Evolutionary conservation across 306 rosid species (phyloP).

Genomic region (Pachyrhizus erosus): DNA sequence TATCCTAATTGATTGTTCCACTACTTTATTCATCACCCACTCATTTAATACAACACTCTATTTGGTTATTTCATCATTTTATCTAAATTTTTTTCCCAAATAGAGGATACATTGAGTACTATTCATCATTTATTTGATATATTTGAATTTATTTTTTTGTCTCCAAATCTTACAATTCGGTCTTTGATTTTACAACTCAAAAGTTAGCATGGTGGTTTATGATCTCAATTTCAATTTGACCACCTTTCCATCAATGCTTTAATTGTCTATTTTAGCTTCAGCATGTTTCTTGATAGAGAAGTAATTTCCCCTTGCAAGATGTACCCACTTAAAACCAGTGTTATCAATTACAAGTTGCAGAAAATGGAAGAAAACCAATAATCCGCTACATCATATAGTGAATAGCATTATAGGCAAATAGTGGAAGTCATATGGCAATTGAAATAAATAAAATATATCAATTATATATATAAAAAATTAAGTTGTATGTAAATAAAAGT

Average conservation of each 20-base stretch:
- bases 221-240: background rate
- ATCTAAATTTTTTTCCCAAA: background rate
- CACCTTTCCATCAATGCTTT: background rate
- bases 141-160: background rate
- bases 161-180: background rate
- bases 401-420: background rate
- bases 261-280: background rate
- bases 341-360: background rate
- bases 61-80: background rate
- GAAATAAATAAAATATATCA: background rate
- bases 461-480: background rate
- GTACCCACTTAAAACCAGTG: conserved; percentile 2
- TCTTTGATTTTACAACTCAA: background rate
- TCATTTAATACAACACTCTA: background rate
- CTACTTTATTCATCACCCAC: background rate
- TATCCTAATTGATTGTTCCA: background rate
- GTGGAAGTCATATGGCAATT: background rate
- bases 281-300: background rate
- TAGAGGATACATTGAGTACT: background rate
- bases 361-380: background rate
- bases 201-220: background rate
- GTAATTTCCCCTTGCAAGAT: background rate
- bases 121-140: background rate
- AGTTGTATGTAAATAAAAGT: background rate
- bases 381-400: background rate